Base-by-base conservation (phyloP, 306 rosid genomes). In the Ormosia semicastrata region DNA sequence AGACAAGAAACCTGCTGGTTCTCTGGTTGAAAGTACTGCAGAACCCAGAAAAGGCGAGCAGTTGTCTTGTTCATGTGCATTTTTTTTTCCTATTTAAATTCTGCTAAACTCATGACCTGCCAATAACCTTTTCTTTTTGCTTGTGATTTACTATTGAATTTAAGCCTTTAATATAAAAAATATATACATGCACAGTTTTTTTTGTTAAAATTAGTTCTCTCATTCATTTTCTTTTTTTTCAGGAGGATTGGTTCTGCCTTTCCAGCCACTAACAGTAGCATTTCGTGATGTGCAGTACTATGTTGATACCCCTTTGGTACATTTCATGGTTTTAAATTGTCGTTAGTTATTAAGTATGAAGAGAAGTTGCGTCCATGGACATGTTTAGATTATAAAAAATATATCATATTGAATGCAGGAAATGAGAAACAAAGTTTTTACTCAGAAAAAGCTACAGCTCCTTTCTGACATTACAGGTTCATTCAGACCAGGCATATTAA, bases 401-500 rank as follows among this genome's bases (percentile, higher is more conserved):
- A 18, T 29, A 53, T 60, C 73, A 65, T 68, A 14, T 14, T 81
- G 63, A 39, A 59, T 66, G 84, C 89, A 90, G 98, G 93, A 91
- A 87, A 93, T 90, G 96, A 91, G 79, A 84, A 76, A 77, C 11
- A 40, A 66, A 6, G 96, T 92, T 30, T 85, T 85, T 74, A 60
- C 36, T 12, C 77, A 91, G 75, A 82, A 85, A 46, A 88, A 75
- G 75, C 93, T 93, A 41, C 96, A 90, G 71, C 88, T 93, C 12
- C 92, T 93, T 30, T 69, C 77, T 8, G 92, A 89, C 75, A 74
- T 93, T 33, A 88, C 93, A 7, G 93, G 95, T 15, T 64, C 90
- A 75, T 82, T 91, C 66, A 75, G 88, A 77, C 93, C 95, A 53
- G 90, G 91, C 44, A 62, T 87, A 60, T 86, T 91, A 58, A 91